Evolutionary conservation across 495 filamentous ascomycete species (phyloP), one percentile per base, ranked within the genome.

Genomic region (Hyaloscypha variabilis): DNA sequence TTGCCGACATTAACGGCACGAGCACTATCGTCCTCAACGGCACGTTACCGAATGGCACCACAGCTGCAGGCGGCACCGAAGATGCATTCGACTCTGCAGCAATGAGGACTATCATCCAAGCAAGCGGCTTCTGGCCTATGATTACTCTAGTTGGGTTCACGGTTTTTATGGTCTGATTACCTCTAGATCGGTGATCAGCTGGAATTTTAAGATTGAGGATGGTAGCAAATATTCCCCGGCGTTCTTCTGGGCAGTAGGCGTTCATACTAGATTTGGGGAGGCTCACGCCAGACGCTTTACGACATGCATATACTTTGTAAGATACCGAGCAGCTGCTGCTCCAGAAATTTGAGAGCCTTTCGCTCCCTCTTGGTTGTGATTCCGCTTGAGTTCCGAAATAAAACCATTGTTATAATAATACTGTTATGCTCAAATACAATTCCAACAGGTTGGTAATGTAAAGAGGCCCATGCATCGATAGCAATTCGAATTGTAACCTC

Each of bases 41-140:
- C 13, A 93, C 92, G 0, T 76, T 97, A 53, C 87, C 90, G 23
- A 95, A 95, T 70, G 93, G 91, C 28, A 97, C 94, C 1, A 93
- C 91, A 0, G 83, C 85, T 5, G 73, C 82, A 17, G 85, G 87
- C 25, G 85, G 87, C 25, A 87, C 85, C 26, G 77, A 73, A 13
- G 83, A 85, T 54, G 77, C 72, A 60, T 67, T 74, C 11, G 78
- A 71, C 19, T 73, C 65, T 17, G 76, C 70, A 46, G 62, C 72
- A 26, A 63, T 79, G 30, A 63, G 73, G 54, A 67, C 63, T 25
- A 52, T 86, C 58, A 67, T 81, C 14, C 72, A 83, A 56, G 72
- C 78, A 10, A 79, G 78, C 29, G 90, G 89, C 28, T 90, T 86
- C 74, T 91, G 85, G 86, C 74, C 84, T 26, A 84, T 87, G 56